phyloP scores from a whole-genome alignment of 2,329 filamentous ascomycete genomes.

The Penicillium capsulatum region DNA sequence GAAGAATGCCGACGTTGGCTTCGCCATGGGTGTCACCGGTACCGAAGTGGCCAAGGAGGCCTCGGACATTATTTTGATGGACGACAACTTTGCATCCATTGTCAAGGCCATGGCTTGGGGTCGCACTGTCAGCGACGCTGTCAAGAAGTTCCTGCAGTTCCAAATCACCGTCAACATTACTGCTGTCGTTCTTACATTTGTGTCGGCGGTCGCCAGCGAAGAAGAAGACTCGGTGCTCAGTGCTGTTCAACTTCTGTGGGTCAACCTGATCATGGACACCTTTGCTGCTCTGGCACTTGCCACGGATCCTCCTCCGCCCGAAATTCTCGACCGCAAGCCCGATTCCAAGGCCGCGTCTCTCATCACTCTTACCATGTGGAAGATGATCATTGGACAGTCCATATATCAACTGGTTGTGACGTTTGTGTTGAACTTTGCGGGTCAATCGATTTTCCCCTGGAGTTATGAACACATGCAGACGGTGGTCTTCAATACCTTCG shows the following conservation, averaged over 20 bases:
- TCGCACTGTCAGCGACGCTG: slow-evolving; percentile 69
- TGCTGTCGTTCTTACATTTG: slow-evolving; percentile 61
- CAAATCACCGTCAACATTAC: slow-evolving; percentile 61
- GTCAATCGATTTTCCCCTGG: slow-evolving; percentile 34
- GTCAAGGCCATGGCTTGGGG: slow-evolving; percentile 81
- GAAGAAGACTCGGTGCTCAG: slow-evolving; percentile 58
- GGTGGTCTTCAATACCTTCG: slow-evolving; percentile 45
- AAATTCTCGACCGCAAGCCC: slow-evolving; percentile 53
- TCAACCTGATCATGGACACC: slow-evolving; percentile 67
- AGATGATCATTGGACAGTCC: slow-evolving; percentile 44
- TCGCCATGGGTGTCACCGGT: slow-evolving; percentile 80
- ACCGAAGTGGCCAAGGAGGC: slow-evolving; percentile 83
- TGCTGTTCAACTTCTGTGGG: slow-evolving; percentile 64
- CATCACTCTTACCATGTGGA: slow-evolving; percentile 47
- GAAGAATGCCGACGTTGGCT: slow-evolving; percentile 76
- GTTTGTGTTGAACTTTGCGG: slow-evolving; percentile 45
- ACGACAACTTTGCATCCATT: slow-evolving; percentile 83
- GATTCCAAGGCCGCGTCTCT: slow-evolving; percentile 45
- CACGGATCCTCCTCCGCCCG: slow-evolving; percentile 58
- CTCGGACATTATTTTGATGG: slow-evolving; percentile 80
- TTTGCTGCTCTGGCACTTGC: slow-evolving; percentile 63
- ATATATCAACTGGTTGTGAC: slow-evolving; percentile 44
- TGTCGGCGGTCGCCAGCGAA: slow-evolving; percentile 57
- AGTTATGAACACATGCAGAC: slow-evolving; percentile 31
- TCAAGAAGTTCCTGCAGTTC: slow-evolving; percentile 65